These are phyloP conservation scores for Ganoderma resinaceum DNA, from an alignment of 1,284 basidiomycete species.

Conservation along the genomic window DNA sequence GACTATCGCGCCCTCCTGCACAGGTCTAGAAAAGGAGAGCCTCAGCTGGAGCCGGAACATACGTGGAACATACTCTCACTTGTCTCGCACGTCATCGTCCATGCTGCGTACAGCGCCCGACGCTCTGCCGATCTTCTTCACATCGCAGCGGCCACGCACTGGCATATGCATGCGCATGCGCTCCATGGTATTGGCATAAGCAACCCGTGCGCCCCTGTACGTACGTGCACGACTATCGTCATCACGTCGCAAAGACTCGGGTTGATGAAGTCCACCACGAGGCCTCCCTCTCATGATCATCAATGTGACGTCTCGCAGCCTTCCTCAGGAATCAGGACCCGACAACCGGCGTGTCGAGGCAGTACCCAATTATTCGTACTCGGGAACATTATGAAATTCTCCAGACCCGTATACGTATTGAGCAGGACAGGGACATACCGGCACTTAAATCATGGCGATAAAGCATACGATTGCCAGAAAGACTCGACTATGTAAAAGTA, in stretches of 20 bases:
- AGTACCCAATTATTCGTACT: no score
- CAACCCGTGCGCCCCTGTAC: background rate
- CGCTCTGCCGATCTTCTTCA: background rate
- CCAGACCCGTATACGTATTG: background rate
- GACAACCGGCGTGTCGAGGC: background rate
- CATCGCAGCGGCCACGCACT: constrained; percentile 5
- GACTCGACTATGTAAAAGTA: constrained; percentile 19
- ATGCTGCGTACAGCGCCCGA: background rate
- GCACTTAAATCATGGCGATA: background rate
- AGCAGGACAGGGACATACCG: background rate
- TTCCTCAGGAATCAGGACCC: background rate
- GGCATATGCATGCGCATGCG: background rate
- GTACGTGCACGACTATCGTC: constrained; percentile 19
- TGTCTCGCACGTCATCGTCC: background rate
- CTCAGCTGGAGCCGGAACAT: background rate
- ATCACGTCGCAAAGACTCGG: constrained; percentile 18
- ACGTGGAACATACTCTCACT: background rate
- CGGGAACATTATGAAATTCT: background rate
- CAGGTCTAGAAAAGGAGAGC: background rate
- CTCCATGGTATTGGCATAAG: background rate
- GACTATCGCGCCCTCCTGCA: background rate
- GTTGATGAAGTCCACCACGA: background rate
- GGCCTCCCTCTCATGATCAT: background rate
- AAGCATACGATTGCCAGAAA: constrained; percentile 19
- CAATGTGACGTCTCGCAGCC: background rate